Conservation (phyloP, 1,284 basidiomycete genomes). For the Austroboletus novae-zelandiae region DNA sequence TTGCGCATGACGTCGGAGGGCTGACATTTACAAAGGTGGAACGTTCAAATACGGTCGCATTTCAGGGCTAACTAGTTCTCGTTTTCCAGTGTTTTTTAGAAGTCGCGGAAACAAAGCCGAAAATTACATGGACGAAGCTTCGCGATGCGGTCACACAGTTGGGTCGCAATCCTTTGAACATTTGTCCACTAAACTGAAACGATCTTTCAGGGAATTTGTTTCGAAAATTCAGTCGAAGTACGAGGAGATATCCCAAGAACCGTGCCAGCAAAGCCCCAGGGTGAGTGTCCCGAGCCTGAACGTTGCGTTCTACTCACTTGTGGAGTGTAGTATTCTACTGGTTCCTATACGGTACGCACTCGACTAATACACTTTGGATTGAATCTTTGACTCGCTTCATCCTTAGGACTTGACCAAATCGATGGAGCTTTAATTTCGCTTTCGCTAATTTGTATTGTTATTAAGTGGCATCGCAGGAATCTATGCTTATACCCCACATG, state of each 20-base stretch:
- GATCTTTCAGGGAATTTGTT: slow-evolving; percentile 9
- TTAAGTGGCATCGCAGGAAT: too few species aligned
- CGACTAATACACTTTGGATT: background rate
- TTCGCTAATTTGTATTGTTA: too few species aligned
- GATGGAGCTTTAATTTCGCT: slow-evolving; percentile 11
- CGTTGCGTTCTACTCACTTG: background rate
- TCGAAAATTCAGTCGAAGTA: slow-evolving; percentile 16
- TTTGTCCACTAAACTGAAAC: background rate
- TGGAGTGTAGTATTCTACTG: slow-evolving; percentile 11
- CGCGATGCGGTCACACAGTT: slow-evolving; percentile 20
- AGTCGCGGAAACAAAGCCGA: slow-evolving; percentile 6
- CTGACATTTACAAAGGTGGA: slow-evolving; percentile 29
- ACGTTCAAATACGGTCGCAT: background rate
- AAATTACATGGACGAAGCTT: slow-evolving; percentile 23
- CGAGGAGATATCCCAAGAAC: slow-evolving; percentile 5
- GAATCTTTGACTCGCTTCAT: background rate
- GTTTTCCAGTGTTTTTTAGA: slow-evolving; percentile 25
- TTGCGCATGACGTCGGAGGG: slow-evolving; percentile 20
- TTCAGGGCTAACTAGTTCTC: background rate
- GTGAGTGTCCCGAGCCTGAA: slow-evolving; percentile 11
- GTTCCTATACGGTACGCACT: slow-evolving; percentile 12
- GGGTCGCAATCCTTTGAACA: background rate
- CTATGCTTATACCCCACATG: too few species aligned
- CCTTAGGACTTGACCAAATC: slow-evolving; percentile 12
- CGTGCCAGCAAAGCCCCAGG: slow-evolving; percentile 18